Evolutionary conservation across 148 eudicot species (phyloP), one percentile per base, ranked within the genome.

Genomic region (Vaccinium myrtillus): DNA sequence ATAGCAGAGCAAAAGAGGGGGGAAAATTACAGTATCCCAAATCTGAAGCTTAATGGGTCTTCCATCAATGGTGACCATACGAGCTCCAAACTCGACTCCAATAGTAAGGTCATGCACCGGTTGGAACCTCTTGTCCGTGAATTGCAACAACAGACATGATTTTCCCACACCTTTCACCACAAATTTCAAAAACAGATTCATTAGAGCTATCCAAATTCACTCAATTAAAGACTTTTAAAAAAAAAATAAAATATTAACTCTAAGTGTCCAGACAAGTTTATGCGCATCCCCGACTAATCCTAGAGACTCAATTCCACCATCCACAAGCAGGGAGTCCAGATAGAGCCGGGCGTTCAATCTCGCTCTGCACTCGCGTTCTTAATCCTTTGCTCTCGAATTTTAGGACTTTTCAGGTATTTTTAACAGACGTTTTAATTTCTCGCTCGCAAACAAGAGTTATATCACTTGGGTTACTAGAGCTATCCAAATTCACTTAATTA

Each of bases 91-190:
- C 86, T 94, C 98, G 10, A 94, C 98, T 18, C 98, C 95, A 77
- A 94, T 94, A 0, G 97, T 94, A 43, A 94, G 91, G 86, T 94
- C 97, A 83, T 94, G 97, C 76, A 92, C 95, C 0, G 97, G 95
- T 84, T 94, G 95, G 83, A 94, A 94, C 88, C 98, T 90, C 89
- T 93, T 92, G 77, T 94, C 98, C 0, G 94, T 92, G 77, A 94
- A 94, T 85, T 94, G 98, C 92, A 94, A 76, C 89, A 94, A 71
- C 86, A 94, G 82, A 83, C 98, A 92, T 23, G 95, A 94, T 84
- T 94, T 94, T n/a, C 95, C 95, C 54, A 94, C 98, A 85, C 98
- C 95, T 92, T 12, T 4, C n/a, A 53, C 59, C 43, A 23, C 30
- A 21, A 27, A 4, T 5, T 6, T 18, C 43, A 25, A 54, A 25